Conservation (phyloP, 1,284 basidiomycete species). For the Quambalaria eucalypti region DNA sequence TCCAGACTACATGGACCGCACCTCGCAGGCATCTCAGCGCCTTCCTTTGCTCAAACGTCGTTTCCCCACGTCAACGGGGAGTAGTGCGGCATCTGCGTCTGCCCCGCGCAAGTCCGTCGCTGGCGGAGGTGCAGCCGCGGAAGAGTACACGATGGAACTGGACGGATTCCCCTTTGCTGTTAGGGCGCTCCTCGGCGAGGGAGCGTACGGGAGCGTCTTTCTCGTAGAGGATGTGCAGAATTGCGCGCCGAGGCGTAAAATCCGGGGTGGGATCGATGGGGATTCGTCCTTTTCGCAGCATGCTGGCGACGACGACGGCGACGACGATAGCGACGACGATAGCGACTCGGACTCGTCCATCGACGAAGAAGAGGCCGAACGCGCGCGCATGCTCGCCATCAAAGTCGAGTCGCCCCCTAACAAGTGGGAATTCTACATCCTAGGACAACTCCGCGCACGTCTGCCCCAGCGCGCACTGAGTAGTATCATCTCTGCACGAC, state of each 20-base stretch:
- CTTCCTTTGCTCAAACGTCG: constrained; percentile 57
- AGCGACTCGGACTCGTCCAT: too few relatives aligned
- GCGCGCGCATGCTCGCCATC: constrained; percentile 64
- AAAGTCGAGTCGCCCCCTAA: constrained; percentile 85
- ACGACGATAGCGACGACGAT: constrained; percentile 58
- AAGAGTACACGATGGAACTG: constrained; percentile 49
- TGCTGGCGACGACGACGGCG: constrained; percentile 42
- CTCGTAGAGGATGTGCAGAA: constrained; percentile 53
- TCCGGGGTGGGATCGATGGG: constrained; percentile 8
- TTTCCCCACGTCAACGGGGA: constrained; percentile 45
- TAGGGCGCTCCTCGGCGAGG: constrained; percentile 83
- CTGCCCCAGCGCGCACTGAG: constrained; percentile 10
- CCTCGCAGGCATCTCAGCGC: constrained; percentile 52
- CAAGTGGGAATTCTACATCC: constrained; percentile 85
- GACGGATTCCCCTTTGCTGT: constrained; percentile 57
- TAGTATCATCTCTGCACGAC: constrained; percentile 33
- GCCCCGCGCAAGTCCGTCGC: neutral
- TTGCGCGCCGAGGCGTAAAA: neutral
- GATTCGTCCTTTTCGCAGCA: constrained; percentile 5
- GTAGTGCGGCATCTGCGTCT: constrained; percentile 40
- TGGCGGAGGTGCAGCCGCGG: neutral
- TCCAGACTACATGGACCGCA: constrained; percentile 59
- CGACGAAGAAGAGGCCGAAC: constrained; percentile 57
- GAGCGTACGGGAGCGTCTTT: constrained; percentile 91
- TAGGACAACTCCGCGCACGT: constrained; percentile 65